These are phyloP conservation scores for Claviceps sp. DNA, from an alignment of 2,329 filamentous ascomycete genomes.

Conservation along the genomic window DNA sequence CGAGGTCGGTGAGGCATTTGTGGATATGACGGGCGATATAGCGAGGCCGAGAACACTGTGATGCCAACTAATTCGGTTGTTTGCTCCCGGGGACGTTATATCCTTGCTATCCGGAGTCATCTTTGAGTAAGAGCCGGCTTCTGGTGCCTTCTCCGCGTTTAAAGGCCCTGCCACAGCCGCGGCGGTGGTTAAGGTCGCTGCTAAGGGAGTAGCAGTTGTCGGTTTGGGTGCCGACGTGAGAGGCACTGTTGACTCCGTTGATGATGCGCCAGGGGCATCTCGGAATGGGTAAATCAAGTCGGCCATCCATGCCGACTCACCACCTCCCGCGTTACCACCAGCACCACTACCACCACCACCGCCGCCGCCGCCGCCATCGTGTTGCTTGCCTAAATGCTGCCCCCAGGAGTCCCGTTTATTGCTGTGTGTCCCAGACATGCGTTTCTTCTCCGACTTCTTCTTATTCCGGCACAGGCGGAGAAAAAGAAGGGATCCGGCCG, in stretches of 20 bases:
- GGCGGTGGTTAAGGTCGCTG: background rate
- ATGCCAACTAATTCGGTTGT: conserved; percentile 19
- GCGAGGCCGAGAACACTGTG: conserved; percentile 31
- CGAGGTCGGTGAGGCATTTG: conserved; percentile 12
- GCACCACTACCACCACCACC: no score
- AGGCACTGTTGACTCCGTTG: background rate
- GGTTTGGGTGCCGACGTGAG: background rate
- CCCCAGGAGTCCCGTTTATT: conserved; percentile 23
- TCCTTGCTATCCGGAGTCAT: background rate
- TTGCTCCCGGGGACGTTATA: conserved; percentile 10
- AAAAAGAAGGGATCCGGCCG: conserved; percentile 32
- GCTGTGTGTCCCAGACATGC: conserved; percentile 1
- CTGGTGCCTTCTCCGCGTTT: background rate
- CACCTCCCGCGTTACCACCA: conserved; percentile 1
- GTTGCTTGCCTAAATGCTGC: conserved; percentile 16
- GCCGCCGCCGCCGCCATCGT: conserved; percentile 5
- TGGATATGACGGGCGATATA: conserved; percentile 21
- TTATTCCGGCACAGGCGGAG: conserved; percentile 27
- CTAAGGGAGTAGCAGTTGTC: background rate
- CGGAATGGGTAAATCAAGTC: conserved; percentile 12
- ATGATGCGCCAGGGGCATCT: conserved; percentile 7
- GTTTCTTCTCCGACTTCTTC: conserved; percentile 17
- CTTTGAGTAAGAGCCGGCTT: conserved; percentile 2
- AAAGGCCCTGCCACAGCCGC: background rate
- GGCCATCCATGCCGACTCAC: conserved; percentile 14